Conservation (phyloP, 345 rosid genomes). For the Corchorus capsularis region DNA sequence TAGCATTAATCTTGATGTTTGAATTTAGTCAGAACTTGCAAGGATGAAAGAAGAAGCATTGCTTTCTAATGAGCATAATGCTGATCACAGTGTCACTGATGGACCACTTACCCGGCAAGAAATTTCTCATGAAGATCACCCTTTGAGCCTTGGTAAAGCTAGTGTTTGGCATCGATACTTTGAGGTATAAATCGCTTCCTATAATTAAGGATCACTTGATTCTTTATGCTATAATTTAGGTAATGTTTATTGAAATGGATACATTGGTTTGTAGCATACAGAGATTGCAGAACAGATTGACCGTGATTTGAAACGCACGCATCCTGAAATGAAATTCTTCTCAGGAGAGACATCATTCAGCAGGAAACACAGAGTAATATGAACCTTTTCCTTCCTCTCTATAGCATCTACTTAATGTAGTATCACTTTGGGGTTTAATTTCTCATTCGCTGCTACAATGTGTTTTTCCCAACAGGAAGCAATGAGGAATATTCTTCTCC, state of each 20-base stretch:
- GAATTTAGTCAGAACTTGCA: constrained; percentile 54
- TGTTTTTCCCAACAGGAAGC: constrained; percentile 43
- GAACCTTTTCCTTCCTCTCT: background rate
- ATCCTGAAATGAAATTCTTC: constrained; percentile 70
- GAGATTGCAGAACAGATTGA: constrained; percentile 74
- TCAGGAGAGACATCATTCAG: constrained; percentile 59
- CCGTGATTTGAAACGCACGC: constrained; percentile 74
- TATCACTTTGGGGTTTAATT: background rate
- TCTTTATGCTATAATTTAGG: constrained; percentile 15
- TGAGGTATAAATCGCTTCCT: constrained; percentile 48
- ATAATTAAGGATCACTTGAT: constrained; percentile 3
- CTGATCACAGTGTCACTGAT: constrained; percentile 36
- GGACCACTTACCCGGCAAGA: constrained; percentile 59
- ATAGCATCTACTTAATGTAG: background rate
- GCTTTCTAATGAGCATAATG: constrained; percentile 30
- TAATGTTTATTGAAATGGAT: constrained; percentile 16
- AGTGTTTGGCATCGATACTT: constrained; percentile 69
- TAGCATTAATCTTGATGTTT: constrained; percentile 35
- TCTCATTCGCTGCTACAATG: constrained; percentile 8
- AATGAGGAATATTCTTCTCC: constrained; percentile 67
- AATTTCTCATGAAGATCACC: constrained; percentile 76
- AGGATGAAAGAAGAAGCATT: constrained; percentile 32
- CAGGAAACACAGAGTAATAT: constrained; percentile 53
- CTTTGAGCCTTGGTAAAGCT: constrained; percentile 60
- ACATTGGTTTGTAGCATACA: constrained; percentile 45